Evolutionary conservation across 2,329 filamentous ascomycete genomes (phyloP), one percentile per base, ranked within the genome.

Genomic region (Polychaeton citri): DNA sequence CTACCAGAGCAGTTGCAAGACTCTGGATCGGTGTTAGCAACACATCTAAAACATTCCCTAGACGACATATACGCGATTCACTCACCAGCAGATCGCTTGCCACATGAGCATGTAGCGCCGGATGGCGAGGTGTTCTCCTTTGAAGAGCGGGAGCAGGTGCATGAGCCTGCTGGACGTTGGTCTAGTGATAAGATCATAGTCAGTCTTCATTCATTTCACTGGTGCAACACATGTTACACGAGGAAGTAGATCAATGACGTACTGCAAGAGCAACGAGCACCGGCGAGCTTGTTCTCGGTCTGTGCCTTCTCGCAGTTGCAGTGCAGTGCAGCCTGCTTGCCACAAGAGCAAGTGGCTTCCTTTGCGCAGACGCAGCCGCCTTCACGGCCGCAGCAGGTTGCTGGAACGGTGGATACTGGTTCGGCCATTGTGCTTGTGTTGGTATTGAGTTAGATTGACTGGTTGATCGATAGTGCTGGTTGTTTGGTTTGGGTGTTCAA

Each of bases 201-300:
- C 19, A 34, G 33, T 38, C 21, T 8, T 26, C 10, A 15, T 32
- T 12, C 30, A 8, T 32, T 15, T 33, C 21, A 12, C 17, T 16
- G 17, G 1, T 6, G 10, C 6, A 30, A 13, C 21, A 13, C 13
- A 26, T 8, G 8, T 8, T 26, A n/a, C n/a, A 21, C 26, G 21
- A 24, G 28, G 24, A 28, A 28, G 24, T 5, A 4, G 12, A 7
- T 24, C 16, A 17, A 31, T 10, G 18, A 66, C 66, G 44, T 64
- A 71, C 84, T 74, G 68, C 86, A 93, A 31, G 81, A 86, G 70
- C 85, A 94, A 49, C 83, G 71, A 26, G 82, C 70, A 5, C 84
- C 84, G 5, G 67, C 59, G 38, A 83, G 57, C 28, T 64, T 63
- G 69, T 95, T 95, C 69, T 95, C 87, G 12, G 67, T 62, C 3